phyloP scores from a whole-genome alignment of 1,284 basidiomycete genomes.

The Sanghuangporus weigelae region DNA sequence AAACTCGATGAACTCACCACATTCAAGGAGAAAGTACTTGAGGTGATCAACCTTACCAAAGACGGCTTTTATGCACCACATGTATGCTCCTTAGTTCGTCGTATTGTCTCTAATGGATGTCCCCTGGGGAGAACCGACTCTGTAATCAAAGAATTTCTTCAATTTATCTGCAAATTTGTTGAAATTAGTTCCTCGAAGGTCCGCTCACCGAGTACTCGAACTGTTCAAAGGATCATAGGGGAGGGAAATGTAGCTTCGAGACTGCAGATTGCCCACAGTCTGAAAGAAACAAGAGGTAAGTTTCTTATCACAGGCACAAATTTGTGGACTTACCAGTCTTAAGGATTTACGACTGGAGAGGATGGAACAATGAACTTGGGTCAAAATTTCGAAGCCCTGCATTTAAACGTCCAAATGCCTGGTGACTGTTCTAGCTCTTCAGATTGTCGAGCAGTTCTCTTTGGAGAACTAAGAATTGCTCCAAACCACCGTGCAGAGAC shows the following conservation, averaged over 20 bases:
- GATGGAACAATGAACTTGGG: constrained; percentile 17
- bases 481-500: constrained; percentile 4
- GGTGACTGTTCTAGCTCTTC: background rate
- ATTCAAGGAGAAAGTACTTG: background rate
- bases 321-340: background rate
- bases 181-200: background rate
- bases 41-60: background rate
- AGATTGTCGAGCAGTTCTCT: background rate
- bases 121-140: background rate
- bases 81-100: background rate
- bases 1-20: background rate
- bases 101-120: background rate
- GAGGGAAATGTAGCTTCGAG: background rate
- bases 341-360: constrained; percentile 12
- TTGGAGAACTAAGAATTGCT: constrained; percentile 1
- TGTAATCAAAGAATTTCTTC: background rate
- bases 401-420: background rate
- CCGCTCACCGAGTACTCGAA: background rate
- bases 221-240: background rate
- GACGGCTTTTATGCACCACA: background rate
- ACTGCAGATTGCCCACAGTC: background rate
- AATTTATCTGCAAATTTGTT: background rate
- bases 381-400: constrained; percentile 7
- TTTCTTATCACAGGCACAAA: background rate
- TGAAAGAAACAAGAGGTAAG: constrained; percentile 1